phyloP scores from a whole-genome alignment of 129 eudicot genomes.

The Daucus carota region DNA sequence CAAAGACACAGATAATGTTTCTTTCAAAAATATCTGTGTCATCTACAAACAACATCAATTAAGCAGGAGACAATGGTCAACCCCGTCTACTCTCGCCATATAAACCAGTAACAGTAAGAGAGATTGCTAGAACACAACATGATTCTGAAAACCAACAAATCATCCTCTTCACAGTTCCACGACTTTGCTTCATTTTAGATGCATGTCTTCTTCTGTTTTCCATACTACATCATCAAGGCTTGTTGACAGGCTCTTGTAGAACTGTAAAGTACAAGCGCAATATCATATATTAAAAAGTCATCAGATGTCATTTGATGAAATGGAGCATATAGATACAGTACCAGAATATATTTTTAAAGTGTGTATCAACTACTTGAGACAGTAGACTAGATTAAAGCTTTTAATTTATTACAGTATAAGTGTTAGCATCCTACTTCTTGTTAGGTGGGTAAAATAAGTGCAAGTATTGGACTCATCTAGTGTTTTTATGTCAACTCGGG shows the following conservation, averaged over 20 bases:
- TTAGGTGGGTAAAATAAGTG: not conserved
- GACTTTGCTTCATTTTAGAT: constrained; percentile 31
- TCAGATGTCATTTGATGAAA: not conserved
- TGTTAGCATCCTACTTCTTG: not conserved
- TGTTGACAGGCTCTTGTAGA: constrained; percentile 75
- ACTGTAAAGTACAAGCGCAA: constrained; percentile 31
- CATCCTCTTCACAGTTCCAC: not conserved
- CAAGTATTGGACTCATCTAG: not conserved
- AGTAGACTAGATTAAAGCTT: not conserved
- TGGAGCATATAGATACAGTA: not conserved
- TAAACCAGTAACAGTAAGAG: not conserved
- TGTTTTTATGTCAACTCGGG: not conserved
- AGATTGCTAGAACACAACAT: not conserved
- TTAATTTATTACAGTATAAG: not conserved
- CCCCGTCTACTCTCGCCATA: constrained; percentile 9
- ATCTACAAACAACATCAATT: constrained; percentile 1
- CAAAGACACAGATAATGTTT: constrained; percentile 5
- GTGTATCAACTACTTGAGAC: not conserved
- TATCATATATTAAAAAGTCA: not conserved
- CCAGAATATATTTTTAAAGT: not conserved
- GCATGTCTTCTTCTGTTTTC: constrained; percentile 96
- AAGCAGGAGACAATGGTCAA: constrained; percentile 12
- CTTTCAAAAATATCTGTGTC: not conserved
- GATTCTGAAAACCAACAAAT: not conserved
- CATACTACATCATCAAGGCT: constrained; percentile 85